Percentiles rank a stretch among this genome's conserved stretches.
phyloP scores from a whole-genome alignment of 495 filamentous ascomycete species.

The Penicillium crystallinum region DNA sequence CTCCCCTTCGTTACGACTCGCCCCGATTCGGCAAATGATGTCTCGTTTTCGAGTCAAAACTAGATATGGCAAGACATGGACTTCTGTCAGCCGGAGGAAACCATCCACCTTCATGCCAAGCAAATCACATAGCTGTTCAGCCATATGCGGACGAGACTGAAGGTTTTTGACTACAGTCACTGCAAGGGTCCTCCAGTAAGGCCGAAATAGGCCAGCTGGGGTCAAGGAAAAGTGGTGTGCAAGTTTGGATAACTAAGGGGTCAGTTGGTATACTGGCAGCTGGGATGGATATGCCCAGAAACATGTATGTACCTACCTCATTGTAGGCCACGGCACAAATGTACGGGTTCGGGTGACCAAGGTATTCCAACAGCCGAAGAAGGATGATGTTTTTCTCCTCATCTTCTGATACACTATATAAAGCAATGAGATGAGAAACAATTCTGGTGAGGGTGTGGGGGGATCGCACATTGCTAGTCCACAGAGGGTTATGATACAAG shows the following conservation, averaged over 20 bases:
- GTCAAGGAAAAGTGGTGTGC: conserved; percentile 56
- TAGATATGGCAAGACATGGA: conserved; percentile 76
- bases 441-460: no score
- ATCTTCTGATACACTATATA: conserved; percentile 53
- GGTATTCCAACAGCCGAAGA: conserved; percentile 74
- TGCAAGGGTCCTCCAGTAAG: conserved; percentile 82
- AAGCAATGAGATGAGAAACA: neutral
- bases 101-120: conserved; percentile 65
- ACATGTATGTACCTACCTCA: conserved; percentile 50
- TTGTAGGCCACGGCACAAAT: conserved; percentile 74
- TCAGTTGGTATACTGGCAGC: neutral
- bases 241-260: conserved; percentile 51
- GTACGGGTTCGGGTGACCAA: conserved; percentile 76
- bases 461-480: conserved; percentile 61
- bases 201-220: conserved; percentile 64
- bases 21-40: conserved; percentile 73
- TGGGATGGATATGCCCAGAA: neutral
- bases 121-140: conserved; percentile 73
- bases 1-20: conserved; percentile 60
- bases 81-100: conserved; percentile 73
- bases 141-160: conserved; percentile 71
- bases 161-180: conserved; percentile 76
- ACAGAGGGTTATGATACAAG: conserved; percentile 77
- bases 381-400: conserved; percentile 83
- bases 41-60: conserved; percentile 72